Base-by-base conservation (phyloP, 306 rosid species). In the Cucurbita argyrosperma region DNA sequence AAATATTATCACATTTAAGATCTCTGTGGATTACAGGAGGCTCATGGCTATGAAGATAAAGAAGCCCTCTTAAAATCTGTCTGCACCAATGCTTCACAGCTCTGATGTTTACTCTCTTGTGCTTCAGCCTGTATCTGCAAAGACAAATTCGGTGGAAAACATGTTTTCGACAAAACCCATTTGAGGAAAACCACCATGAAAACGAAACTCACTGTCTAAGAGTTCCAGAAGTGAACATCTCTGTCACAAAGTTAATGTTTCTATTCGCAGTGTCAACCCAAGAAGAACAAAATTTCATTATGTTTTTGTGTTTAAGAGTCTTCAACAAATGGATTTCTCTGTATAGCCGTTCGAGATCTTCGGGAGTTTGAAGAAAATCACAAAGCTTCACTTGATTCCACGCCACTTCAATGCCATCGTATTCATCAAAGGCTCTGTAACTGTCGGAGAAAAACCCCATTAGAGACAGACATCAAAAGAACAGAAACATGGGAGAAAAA, bases 151-250 rank as follows among this genome's bases (percentile, higher is more conserved):
- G 23, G 61, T 79, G 64, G 45, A 46, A 59, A 65, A 82, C 9
- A 7, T 5, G 8, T 56, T 58, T 21, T 56, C 6, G 7, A 19
- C 14, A 52, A 81, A 56, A 47, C 79, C 67, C 78, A 73, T 63
- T 60, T 80, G 77, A 52, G 45, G 54, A 61, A 66, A 60, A 67
- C 6, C 26, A 10, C 21, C 46, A 74, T 8, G 65, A 56, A 50
- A 53, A 19, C 50, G 52, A 42, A 51, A 71, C 91, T 84, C 87
- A 95, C 99, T 95, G 97, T 84, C 96, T 87, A 26, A 95, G 88
- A 84, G 99, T 91, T 14, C 99, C 99, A 67, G 99, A 95, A 63
- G 96, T 95, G 79, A 95, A 95, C 99, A 95, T 89, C 83, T 95
- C 99, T 39, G 99, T 95, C 74, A 95, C 97, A 75, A 95, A 95